Evolutionary conservation across 2,329 filamentous ascomycete genomes (phyloP).

Genomic region (Xylariales sp.): DNA sequence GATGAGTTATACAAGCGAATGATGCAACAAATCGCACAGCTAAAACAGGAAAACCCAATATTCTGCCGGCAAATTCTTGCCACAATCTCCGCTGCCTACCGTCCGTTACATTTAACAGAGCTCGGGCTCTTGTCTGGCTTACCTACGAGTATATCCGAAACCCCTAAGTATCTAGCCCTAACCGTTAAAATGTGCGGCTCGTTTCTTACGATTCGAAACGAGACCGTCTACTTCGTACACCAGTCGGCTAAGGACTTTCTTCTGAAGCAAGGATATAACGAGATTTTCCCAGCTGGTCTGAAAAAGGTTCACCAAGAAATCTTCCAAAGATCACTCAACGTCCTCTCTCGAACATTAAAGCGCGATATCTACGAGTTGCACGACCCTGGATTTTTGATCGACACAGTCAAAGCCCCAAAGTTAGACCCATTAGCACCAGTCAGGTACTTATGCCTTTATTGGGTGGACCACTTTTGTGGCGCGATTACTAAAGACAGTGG

Average conservation of each 20-base stretch:
- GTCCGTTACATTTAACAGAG: too few species aligned
- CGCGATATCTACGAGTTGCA: conserved; percentile 30
- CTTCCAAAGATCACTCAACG: conserved; percentile 27
- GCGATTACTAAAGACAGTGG: too few species aligned
- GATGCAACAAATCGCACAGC: too few species aligned
- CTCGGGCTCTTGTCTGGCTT: too few species aligned
- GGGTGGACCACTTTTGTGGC: conserved; percentile 30
- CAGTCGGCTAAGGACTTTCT: conserved; percentile 40
- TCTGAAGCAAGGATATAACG: conserved; percentile 6
- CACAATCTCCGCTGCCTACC: too few species aligned
- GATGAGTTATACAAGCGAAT: too few species aligned
- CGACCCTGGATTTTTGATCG: conserved; percentile 15
- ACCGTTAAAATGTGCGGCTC: conserved; percentile 32
- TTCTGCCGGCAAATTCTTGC: too few species aligned
- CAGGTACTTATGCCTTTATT: conserved; percentile 28
- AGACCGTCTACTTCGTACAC: conserved; percentile 31
- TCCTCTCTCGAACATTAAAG: conserved; percentile 21
- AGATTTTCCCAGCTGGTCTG: conserved; percentile 23
- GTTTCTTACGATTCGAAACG: conserved; percentile 29
- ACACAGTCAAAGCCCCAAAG: conserved; percentile 13
- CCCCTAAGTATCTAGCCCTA: too few species aligned
- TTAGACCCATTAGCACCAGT: conserved; percentile 20
- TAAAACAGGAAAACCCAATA: too few species aligned
- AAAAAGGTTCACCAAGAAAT: conserved; percentile 24
- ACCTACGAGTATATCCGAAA: too few species aligned